A percentile compares a stretch with the other conserved stretches of the same genome.
These are phyloP conservation scores for Moniliella sp. DNA, from an alignment of 1,284 basidiomycete genomes.

Conservation along the genomic window DNA sequence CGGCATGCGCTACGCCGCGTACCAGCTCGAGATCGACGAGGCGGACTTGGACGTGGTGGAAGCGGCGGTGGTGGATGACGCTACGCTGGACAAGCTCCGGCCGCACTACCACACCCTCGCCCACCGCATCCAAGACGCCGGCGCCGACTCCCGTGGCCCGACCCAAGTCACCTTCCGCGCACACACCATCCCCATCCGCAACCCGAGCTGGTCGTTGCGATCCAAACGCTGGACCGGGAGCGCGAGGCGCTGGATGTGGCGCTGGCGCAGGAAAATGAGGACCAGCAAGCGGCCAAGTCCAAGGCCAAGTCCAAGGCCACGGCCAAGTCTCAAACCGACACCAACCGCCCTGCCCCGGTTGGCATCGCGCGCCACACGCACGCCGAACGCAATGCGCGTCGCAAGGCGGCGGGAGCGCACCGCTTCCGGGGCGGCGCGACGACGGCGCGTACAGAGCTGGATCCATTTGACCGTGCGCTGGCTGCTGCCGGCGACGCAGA, in stretches of 20 bases:
- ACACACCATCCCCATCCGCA: slow-evolving; percentile 60
- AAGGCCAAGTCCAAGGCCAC: slow-evolving; percentile 1
- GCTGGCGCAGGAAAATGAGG: neutral
- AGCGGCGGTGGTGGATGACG: slow-evolving; percentile 50
- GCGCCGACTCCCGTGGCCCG: too few species aligned
- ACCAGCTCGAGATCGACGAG: slow-evolving; percentile 45
- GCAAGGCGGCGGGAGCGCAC: neutral
- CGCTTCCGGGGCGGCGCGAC: too few species aligned
- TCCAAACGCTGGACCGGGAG: slow-evolving; percentile 42
- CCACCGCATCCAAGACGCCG: slow-evolving; percentile 6
- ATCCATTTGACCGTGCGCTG: slow-evolving; percentile 27
- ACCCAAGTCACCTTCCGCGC: slow-evolving; percentile 56
- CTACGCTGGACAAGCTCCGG: slow-evolving; percentile 44
- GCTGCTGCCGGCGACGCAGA: slow-evolving; percentile 26
- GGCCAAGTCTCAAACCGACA: neutral
- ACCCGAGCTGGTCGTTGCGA: slow-evolving; percentile 74
- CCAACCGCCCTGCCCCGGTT: too few species aligned
- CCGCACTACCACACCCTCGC: slow-evolving; percentile 45
- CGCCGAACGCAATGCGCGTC: neutral
- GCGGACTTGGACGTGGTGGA: slow-evolving; percentile 50
- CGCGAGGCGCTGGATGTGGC: neutral
- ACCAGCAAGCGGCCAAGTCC: neutral
- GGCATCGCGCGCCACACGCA: slow-evolving; percentile 1
- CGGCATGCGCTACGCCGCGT: slow-evolving; percentile 74
- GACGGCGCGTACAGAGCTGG: slow-evolving; percentile 23